Percentiles rank a stretch among this genome's conserved stretches.
These are phyloP conservation scores for Umbelopsis vinacea DNA, from an alignment of 192 early-diverging fungal genomes.

Conservation along the genomic window DNA sequence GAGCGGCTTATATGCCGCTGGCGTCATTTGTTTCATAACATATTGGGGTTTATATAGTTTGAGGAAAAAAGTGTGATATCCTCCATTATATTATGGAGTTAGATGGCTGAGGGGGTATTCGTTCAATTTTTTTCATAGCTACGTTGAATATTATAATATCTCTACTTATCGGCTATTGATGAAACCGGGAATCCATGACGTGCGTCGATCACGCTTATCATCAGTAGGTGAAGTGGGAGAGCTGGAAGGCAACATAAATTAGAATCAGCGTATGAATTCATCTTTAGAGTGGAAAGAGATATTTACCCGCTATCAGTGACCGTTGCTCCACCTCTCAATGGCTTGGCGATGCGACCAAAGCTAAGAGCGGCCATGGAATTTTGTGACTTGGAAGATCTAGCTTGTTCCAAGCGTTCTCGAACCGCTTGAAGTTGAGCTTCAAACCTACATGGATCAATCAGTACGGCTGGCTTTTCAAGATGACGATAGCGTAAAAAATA, in stretches of 20 bases:
- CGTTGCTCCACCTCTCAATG: constrained; percentile 71
- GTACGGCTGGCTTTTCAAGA: not conserved
- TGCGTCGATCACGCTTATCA: constrained; percentile 34
- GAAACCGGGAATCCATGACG: constrained; percentile 45
- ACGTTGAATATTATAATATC: not conserved
- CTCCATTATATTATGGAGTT: constrained; percentile 1
- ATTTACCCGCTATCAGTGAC: constrained; percentile 28
- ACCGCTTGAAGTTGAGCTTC: constrained; percentile 74
- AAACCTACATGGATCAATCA: constrained; percentile 52
- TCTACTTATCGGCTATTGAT: constrained; percentile 27
- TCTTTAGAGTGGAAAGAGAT: constrained; percentile 27
- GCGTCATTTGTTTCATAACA: not conserved
- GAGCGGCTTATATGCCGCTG: not conserved
- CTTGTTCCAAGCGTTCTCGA: constrained; percentile 77
- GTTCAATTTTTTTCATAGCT: constrained; percentile 1
- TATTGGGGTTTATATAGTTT: not conserved
- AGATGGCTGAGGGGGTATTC: constrained; percentile 8
- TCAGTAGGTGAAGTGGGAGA: constrained; percentile 33
- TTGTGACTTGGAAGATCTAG: constrained; percentile 49
- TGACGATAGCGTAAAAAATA: not conserved
- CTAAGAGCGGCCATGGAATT: constrained; percentile 24
- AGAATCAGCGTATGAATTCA: constrained; percentile 29
- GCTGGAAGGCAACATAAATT: constrained; percentile 1
- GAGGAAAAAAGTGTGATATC: not conserved
- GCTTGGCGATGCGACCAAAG: constrained; percentile 79